Percentiles rank a stretch among this genome's conserved stretches.
Conservation (phyloP, 2,329 filamentous ascomycete genomes). For the Dothideomycetes sp. region DNA sequence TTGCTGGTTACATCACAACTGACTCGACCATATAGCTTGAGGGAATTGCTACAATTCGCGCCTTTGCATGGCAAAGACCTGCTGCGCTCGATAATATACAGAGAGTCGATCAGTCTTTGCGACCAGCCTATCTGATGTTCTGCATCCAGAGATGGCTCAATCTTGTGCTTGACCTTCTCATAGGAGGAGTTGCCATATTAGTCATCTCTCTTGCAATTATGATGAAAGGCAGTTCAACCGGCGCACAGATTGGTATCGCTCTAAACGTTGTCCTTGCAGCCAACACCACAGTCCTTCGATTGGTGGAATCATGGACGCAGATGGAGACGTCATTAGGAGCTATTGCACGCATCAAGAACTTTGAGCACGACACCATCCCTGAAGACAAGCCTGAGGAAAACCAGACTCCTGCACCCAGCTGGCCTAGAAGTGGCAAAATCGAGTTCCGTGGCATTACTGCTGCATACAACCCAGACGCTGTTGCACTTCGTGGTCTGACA, state of each 20-base stretch:
- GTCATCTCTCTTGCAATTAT: conserved; percentile 22
- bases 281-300: conserved; percentile 36
- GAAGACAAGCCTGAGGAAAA: not conserved
- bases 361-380: conserved; percentile 16
- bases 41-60: conserved; percentile 40
- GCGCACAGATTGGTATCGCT: conserved; percentile 39
- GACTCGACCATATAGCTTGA: conserved; percentile 40
- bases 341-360: conserved; percentile 39
- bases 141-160: conserved; percentile 34
- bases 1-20: conserved; percentile 14
- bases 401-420: conserved; percentile 52
- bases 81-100: conserved; percentile 26
- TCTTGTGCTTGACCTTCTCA: conserved; percentile 28
- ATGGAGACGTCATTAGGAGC: conserved; percentile 46
- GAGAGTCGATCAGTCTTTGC: conserved; percentile 30
- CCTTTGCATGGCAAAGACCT: conserved; percentile 36
- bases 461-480: conserved; percentile 8
- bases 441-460: conserved; percentile 53
- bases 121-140: conserved; percentile 33
- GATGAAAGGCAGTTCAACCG: conserved; percentile 27
- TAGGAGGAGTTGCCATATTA: conserved; percentile 20
- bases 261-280: conserved; percentile 41
- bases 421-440: conserved; percentile 63
- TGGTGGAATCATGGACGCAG: conserved; percentile 41
- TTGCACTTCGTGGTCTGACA: conserved; percentile 33